A percentile compares a stretch with the other conserved stretches of the same genome.
Conservation (phyloP, 116 monocot genomes). For the Iris pallida region DNA sequence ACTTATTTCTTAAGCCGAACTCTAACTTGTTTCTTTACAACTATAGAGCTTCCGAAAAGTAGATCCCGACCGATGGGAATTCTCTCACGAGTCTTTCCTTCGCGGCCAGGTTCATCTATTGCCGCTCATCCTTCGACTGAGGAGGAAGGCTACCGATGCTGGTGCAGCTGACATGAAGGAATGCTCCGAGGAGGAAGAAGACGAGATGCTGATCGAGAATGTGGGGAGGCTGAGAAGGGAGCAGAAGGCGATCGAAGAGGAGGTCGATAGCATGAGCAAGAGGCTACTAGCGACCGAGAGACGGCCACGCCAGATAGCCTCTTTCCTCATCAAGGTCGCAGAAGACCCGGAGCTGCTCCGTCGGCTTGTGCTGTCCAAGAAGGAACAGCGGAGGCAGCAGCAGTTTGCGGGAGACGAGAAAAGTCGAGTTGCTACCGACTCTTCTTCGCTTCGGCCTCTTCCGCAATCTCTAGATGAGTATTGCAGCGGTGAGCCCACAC, state of each 20-base stretch:
- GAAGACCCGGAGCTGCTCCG: slow-evolving; percentile 32
- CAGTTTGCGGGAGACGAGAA: neutral
- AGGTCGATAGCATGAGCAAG: slow-evolving; percentile 32
- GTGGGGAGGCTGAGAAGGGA: slow-evolving; percentile 39
- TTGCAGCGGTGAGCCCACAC: neutral
- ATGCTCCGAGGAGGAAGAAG: too few relatives aligned
- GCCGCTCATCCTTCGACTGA: slow-evolving; percentile 31
- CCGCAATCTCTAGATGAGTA: neutral
- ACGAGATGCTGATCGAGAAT: slow-evolving; percentile 30
- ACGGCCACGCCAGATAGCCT: slow-evolving; percentile 49
- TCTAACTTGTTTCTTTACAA: too few relatives aligned
- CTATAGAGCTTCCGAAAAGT: slow-evolving; percentile 65
- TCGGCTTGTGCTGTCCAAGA: slow-evolving; percentile 17
- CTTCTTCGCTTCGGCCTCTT: neutral
- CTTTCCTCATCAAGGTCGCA: slow-evolving; percentile 43
- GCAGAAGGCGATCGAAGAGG: slow-evolving; percentile 35
- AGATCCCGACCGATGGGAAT: slow-evolving; percentile 74
- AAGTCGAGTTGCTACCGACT: neutral
- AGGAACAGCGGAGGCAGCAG: neutral
- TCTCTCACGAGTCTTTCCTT: slow-evolving; percentile 67
- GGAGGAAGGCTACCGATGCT: too few relatives aligned
- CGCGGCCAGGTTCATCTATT: slow-evolving; percentile 63
- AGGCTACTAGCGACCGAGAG: slow-evolving; percentile 42
- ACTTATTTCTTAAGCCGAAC: too few relatives aligned
- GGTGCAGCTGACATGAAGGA: too few relatives aligned